Conservation (phyloP, 2,329 filamentous ascomycete genomes). For the Parascedosporium putredinis region DNA sequence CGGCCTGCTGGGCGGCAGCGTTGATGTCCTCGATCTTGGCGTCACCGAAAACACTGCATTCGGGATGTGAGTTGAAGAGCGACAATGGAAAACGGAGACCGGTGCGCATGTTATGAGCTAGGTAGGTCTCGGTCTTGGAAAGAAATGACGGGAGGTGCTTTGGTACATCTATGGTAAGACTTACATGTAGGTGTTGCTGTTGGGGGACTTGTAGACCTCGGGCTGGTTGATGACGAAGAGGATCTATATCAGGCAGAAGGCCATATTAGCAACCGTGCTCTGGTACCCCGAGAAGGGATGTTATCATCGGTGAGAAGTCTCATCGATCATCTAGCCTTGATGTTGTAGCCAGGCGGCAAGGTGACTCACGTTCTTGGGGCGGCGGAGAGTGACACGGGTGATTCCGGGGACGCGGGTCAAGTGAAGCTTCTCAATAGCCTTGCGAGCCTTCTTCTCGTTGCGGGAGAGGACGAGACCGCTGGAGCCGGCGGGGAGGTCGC, state of each 20-base stretch:
- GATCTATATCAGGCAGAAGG: conserved; percentile 46
- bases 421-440: conserved; percentile 97
- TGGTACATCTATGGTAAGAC: too few relatives aligned
- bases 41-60: conserved; percentile 86
- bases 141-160: too few relatives aligned
- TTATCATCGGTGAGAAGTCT: too few relatives aligned
- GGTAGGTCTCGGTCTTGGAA: not conserved
- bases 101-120: not conserved
- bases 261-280: not conserved
- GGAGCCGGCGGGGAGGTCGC: conserved; percentile 69
- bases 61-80: too few relatives aligned
- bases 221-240: conserved; percentile 99
- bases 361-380: conserved; percentile 95
- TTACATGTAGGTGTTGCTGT: conserved; percentile 99
- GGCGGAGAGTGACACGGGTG: conserved; percentile 92
- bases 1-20: conserved; percentile 91
- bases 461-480: conserved; percentile 89
- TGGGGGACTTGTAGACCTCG: conserved; percentile 98
- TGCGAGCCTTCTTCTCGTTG: conserved; percentile 99
- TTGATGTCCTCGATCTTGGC: conserved; percentile 99
- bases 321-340: too few relatives aligned
- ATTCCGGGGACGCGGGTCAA: conserved; percentile 94
- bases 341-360: too few relatives aligned
- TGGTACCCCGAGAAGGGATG: too few relatives aligned
- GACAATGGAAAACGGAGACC: too few relatives aligned